Evolutionary conservation across 192 early-diverging fungal genomes (phyloP).

Genomic region (Phlyctochytrium arcticum): DNA sequence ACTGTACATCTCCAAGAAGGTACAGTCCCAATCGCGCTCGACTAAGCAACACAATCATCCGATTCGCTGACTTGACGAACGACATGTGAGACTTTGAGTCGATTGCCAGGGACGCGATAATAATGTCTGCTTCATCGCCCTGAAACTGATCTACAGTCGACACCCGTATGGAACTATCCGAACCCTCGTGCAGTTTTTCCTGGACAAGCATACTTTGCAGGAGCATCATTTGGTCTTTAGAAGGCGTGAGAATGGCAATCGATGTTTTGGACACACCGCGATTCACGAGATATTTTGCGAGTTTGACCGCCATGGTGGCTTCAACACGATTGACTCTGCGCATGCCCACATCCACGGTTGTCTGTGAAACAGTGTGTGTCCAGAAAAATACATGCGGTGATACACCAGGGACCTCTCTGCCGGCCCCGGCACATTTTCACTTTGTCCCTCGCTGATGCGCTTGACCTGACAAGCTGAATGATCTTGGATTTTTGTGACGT

Average conservation of each 20-base stretch:
- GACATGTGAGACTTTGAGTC: conserved; percentile 27
- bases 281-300: conserved; percentile 17
- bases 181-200: too few relatives aligned
- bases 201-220: conserved; percentile 13
- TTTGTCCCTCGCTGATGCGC: conserved; percentile 13
- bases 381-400: conserved; percentile 31
- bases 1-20: conserved; percentile 28
- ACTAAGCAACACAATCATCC: conserved; percentile 35
- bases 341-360: conserved; percentile 24
- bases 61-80: conserved; percentile 26
- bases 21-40: conserved; percentile 32
- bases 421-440: conserved; percentile 2
- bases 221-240: conserved; percentile 39
- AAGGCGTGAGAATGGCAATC: conserved; percentile 37
- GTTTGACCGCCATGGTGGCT: conserved; percentile 24
- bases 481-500: conserved; percentile 25
- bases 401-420: conserved; percentile 28
- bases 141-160: conserved; percentile 26
- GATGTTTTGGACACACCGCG: conserved; percentile 27
- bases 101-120: conserved; percentile 7
- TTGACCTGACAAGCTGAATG: conserved; percentile 4
- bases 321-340: conserved; percentile 26
- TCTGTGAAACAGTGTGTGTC: conserved; percentile 23
- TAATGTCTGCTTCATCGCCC: conserved; percentile 22
- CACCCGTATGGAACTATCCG: neutral